Evolutionary conservation across 768 basidiomycete genomes (phyloP).

Genomic region (Myochromella boudieri): DNA sequence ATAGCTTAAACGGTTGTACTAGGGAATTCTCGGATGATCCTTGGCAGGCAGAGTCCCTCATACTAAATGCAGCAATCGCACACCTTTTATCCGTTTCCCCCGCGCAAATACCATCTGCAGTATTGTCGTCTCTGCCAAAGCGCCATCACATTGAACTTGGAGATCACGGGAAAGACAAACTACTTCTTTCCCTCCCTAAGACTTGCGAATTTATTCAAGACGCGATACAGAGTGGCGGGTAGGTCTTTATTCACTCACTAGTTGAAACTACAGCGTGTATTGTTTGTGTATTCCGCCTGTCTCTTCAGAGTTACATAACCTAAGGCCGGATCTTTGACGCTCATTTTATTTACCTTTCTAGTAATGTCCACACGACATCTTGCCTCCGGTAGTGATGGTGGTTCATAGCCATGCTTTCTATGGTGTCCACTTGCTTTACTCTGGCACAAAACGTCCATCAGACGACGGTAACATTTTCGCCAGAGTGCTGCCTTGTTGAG

Average conservation of each 20-base stretch:
- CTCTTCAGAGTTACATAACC: too few relatives aligned
- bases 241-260: slow-evolving; percentile 53
- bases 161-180: slow-evolving; percentile 33
- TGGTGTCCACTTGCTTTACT: too few relatives aligned
- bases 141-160: slow-evolving; percentile 44
- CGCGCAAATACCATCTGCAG: slow-evolving; percentile 37
- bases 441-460: too few relatives aligned
- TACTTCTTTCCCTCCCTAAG: slow-evolving; percentile 46
- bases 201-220: slow-evolving; percentile 46
- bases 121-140: slow-evolving; percentile 28
- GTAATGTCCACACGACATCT: too few relatives aligned
- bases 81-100: slow-evolving; percentile 57
- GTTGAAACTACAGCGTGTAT: slow-evolving; percentile 55
- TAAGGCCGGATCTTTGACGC: too few relatives aligned
- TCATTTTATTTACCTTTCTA: too few relatives aligned
- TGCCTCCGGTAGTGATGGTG: too few relatives aligned
- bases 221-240: slow-evolving; percentile 38
- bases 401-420: too few relatives aligned
- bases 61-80: slow-evolving; percentile 51
- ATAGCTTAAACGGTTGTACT: slow-evolving; percentile 14
- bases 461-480: too few relatives aligned
- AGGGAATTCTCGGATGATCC: slow-evolving; percentile 58
- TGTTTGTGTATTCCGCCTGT: too few relatives aligned
- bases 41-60: slow-evolving; percentile 47
- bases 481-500: too few relatives aligned